Base-by-base conservation (phyloP, 345 rosid genomes). In the Populus pruinosa region DNA sequence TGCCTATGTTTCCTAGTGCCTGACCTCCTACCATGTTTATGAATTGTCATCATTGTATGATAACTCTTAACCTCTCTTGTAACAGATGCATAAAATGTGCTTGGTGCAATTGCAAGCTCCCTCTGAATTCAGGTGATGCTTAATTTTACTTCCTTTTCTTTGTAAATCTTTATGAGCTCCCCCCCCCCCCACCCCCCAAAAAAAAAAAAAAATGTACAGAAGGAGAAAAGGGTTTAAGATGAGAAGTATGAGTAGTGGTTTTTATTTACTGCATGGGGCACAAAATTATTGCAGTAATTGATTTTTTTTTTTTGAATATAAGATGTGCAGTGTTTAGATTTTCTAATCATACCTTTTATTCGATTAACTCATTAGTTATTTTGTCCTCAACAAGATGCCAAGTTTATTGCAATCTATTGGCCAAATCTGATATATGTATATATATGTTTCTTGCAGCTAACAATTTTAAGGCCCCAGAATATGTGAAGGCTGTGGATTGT, bases 91-190 rank as follows among this genome's bases (percentile, higher is more conserved):
- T 69, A 69, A 12, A 12, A 16, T 41, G 72, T 59, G 5, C 5
- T 39, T 67, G 18, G 18, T 36, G 56, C 29, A n/a, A 27, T 67
- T 18, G 21, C 73, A 68, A 39, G 67, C 59, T 25, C 68, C 73
- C 63, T 56, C 39, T 27, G 61, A 69, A 25, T 56, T 55, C 73
- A 67, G 79, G 79, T 76, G 67, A 69, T 56, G 41, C 38, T 56
- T 39, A 11, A 16, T 53, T 16, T 5, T 4, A 2, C 16, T 23
- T 23, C 3, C 10, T 41, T 17, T 18, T 3, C 8, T 14, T 41
- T 73, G 11, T 38, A 25, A 16, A 39, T 36, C 55, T 61, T 61
- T 2, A 2, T 9, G 2, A 13, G 0, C 49, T 1, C 56, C 38
- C 50, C 21, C n/a, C 44, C 13, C 0, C n/a, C n/a, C n/a, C n/a